Evolutionary conservation across 2,329 filamentous ascomycete genomes (phyloP).

Genomic region (Neocucurbitaria cava): DNA sequence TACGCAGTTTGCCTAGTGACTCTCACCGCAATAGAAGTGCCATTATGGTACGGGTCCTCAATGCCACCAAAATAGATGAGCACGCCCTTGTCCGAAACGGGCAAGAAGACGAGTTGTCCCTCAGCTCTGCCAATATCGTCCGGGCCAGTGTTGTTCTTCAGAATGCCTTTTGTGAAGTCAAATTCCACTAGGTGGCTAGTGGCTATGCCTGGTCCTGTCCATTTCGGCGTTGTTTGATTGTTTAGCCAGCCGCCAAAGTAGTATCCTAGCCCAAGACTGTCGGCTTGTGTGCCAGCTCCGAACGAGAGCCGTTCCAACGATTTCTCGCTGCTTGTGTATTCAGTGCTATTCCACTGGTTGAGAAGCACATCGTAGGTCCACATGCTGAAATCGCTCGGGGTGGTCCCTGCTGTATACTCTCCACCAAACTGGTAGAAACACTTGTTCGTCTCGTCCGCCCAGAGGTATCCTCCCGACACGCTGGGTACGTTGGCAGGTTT

Average conservation of each 20-base stretch:
- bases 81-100: slow-evolving; percentile 65
- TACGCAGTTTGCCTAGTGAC: slow-evolving; percentile 2
- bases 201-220: slow-evolving; percentile 58
- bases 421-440: slow-evolving; percentile 69
- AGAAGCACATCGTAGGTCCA: slow-evolving; percentile 66
- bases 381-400: slow-evolving; percentile 58
- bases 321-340: slow-evolving; percentile 44
- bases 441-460: slow-evolving; percentile 69
- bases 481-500: slow-evolving; percentile 66
- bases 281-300: slow-evolving; percentile 64
- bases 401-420: slow-evolving; percentile 52
- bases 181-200: slow-evolving; percentile 64
- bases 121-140: slow-evolving; percentile 64
- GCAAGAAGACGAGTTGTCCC: slow-evolving; percentile 66
- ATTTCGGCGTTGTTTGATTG: slow-evolving; percentile 60
- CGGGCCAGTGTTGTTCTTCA: slow-evolving; percentile 62
- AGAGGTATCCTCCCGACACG: slow-evolving; percentile 59
- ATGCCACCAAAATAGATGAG: slow-evolving; percentile 69
- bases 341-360: slow-evolving; percentile 62
- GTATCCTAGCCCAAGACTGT: slow-evolving; percentile 63
- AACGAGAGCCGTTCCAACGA: slow-evolving; percentile 59
- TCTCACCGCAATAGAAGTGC: slow-evolving; percentile 49
- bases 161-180: slow-evolving; percentile 60
- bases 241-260: slow-evolving; percentile 70
- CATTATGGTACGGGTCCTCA: slow-evolving; percentile 56